Evolutionary conservation across 306 rosid genomes (phyloP), one percentile per base, ranked within the genome.

Genomic region (Vigna reflexopilosa): DNA sequence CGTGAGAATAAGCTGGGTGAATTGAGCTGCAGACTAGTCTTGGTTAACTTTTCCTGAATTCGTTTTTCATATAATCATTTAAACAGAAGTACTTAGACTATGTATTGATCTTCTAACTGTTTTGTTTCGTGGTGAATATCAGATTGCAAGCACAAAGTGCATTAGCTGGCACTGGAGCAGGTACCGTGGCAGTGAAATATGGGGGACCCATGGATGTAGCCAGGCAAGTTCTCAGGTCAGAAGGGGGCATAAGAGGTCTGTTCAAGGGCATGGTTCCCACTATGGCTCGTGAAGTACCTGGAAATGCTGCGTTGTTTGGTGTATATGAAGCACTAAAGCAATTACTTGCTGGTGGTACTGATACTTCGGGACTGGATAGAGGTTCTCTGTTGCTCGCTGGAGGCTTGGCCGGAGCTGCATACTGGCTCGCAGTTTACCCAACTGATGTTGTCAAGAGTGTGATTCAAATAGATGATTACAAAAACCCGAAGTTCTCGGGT

Each of bases 131-230:
- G 75, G 59, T 70, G 77, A 67, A 72, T 20, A 58, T 59, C 85
- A 96, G 99, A 83, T 84, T 96, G 88, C 99, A 96, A 87, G 98
- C 99, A 42, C 99, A 96, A 74, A 91, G 98, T 77, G 91, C 89
- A 26, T 76, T 96, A 72, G 94, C 86, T 26, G 91, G 69, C 67
- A 62, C 91, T 9, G 90, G 88, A 73, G 45, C 89, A 34, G 92
- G 80, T 26, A 71, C 86, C 45, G 78, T 85, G 68, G 90, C 90
- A 8, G 88, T 90, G 68, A 91, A 90, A 78, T 96, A 93, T 67
- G 96, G 97, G 16, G 99, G 99, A 30, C 99, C 99, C 45, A 76
- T 96, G 90, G 98, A 96, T 82, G 99, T 93, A 75, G 98, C 94
- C 5, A 88, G 87, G 81, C 94, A 87, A 0, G 99, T 91, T 62